These are phyloP conservation scores for Entomortierella parvispora DNA, from an alignment of 192 early-diverging fungal species.

Conservation along the genomic window DNA sequence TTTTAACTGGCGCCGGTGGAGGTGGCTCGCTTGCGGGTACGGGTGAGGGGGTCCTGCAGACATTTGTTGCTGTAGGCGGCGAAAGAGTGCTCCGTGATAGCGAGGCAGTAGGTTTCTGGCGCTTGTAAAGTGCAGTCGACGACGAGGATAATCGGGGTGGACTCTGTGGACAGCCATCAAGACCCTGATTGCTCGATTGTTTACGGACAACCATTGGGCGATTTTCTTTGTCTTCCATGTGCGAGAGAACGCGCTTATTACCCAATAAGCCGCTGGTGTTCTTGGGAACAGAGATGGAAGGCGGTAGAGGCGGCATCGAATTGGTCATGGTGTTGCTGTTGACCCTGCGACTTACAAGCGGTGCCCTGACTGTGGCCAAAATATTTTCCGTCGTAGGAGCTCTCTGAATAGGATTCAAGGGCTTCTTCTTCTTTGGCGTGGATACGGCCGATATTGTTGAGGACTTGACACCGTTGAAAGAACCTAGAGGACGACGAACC, in stretches of 20 bases:
- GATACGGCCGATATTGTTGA: background rate
- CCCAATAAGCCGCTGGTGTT: constrained; percentile 18
- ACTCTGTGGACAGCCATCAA: background rate
- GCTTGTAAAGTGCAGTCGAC: constrained; percentile 10
- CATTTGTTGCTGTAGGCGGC: background rate
- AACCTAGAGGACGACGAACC: background rate
- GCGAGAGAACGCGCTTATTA: constrained; percentile 21
- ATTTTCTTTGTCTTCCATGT: constrained; percentile 42
- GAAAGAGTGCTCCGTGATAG: background rate
- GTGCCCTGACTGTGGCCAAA: constrained; percentile 21
- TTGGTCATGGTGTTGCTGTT: background rate
- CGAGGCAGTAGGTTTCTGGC: constrained; percentile 11
- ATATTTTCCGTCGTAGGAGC: constrained; percentile 47
- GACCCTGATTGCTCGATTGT: too few relatives aligned
- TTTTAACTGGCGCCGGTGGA: too few relatives aligned
- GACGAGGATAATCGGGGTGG: background rate
- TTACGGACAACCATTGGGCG: background rate
- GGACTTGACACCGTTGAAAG: background rate
- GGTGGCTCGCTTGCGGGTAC: too few relatives aligned
- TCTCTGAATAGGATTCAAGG: constrained; percentile 38
- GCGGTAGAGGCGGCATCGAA: constrained; percentile 5
- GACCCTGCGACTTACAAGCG: background rate
- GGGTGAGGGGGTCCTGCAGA: background rate
- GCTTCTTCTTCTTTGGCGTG: constrained; percentile 49
- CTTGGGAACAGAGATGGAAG: background rate